Evolutionary conservation across 768 basidiomycete genomes (phyloP).

Genomic region (Asterophora parasitica): DNA sequence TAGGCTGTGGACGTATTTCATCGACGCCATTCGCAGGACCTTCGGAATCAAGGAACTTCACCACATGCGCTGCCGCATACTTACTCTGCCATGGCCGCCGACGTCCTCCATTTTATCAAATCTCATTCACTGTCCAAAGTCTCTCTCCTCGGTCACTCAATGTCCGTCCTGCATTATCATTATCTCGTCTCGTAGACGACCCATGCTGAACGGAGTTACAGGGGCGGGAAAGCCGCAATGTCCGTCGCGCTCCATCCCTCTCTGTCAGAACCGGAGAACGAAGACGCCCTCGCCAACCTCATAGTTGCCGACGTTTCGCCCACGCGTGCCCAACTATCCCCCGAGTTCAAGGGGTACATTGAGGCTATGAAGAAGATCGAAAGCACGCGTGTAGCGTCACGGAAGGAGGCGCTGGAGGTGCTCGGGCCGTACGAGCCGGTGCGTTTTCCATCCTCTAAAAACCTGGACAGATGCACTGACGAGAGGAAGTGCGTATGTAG

Average conservation of each 20-base stretch:
- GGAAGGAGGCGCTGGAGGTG: constrained; percentile 63
- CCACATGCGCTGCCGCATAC: constrained; percentile 68
- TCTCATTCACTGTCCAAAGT: constrained; percentile 49
- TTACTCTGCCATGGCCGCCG: constrained; percentile 70
- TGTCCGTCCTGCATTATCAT: constrained; percentile 42
- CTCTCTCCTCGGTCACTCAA: constrained; percentile 80
- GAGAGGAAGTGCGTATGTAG: constrained; percentile 30
- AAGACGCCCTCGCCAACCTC: constrained; percentile 41
- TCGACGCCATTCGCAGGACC: constrained; percentile 27
- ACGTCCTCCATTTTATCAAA: constrained; percentile 64
- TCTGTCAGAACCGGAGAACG: constrained; percentile 28
- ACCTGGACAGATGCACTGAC: background rate
- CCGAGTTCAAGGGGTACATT: constrained; percentile 62
- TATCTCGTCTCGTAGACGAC: constrained; percentile 1
- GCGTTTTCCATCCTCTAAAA: constrained; percentile 11
- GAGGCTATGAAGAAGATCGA: constrained; percentile 71
- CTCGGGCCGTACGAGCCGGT: constrained; percentile 61
- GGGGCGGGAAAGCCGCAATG: constrained; percentile 84
- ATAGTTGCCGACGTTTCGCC: constrained; percentile 81
- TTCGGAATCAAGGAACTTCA: constrained; percentile 80
- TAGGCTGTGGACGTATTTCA: background rate
- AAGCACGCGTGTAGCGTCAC: constrained; percentile 40
- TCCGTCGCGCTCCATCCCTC: constrained; percentile 45
- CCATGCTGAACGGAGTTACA: constrained; percentile 19
- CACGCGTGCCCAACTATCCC: constrained; percentile 41